A percentile compares a stretch with the other conserved stretches of the same genome.
These are phyloP conservation scores for Phytophthora syringae DNA, from an alignment of 352 stramenopile genomes.

Conservation along the genomic window DNA sequence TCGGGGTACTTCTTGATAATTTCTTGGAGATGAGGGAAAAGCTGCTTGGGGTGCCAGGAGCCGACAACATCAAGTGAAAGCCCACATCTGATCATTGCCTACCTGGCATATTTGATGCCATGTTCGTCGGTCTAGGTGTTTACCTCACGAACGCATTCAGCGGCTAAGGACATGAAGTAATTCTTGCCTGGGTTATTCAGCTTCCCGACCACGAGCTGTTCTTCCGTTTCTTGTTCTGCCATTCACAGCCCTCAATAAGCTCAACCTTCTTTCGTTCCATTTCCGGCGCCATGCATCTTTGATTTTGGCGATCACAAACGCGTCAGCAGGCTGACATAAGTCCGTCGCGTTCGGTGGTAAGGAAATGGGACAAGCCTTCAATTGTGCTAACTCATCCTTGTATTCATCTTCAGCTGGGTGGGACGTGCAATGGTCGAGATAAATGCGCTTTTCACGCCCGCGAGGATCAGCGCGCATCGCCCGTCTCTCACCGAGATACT, in stretches of 20 bases:
- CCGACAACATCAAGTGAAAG: neutral
- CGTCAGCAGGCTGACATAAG: neutral
- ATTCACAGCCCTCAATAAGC: neutral
- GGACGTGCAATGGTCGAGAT: slow-evolving; percentile 30
- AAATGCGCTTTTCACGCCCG: slow-evolving; percentile 25
- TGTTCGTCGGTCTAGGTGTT: neutral
- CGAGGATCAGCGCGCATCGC: slow-evolving; percentile 8
- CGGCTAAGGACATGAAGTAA: neutral
- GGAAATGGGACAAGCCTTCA: slow-evolving; percentile 19
- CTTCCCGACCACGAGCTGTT: neutral
- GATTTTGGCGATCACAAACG: neutral
- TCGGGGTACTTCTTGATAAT: neutral
- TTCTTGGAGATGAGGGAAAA: neutral
- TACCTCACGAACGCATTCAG: neutral
- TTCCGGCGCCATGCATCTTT: neutral
- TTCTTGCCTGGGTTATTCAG: neutral
- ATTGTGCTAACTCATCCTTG: neutral
- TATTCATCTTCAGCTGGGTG: slow-evolving; percentile 17
- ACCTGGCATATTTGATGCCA: neutral
- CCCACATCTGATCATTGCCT: neutral
- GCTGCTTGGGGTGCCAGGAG: neutral
- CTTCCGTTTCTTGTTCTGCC: neutral
- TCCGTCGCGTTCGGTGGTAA: slow-evolving; percentile 12
- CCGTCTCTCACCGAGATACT: slow-evolving; percentile 30
- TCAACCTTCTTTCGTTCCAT: neutral